phyloP scores from a whole-genome alignment of 2,329 filamentous ascomycete genomes.

The Penicillium sp. region DNA sequence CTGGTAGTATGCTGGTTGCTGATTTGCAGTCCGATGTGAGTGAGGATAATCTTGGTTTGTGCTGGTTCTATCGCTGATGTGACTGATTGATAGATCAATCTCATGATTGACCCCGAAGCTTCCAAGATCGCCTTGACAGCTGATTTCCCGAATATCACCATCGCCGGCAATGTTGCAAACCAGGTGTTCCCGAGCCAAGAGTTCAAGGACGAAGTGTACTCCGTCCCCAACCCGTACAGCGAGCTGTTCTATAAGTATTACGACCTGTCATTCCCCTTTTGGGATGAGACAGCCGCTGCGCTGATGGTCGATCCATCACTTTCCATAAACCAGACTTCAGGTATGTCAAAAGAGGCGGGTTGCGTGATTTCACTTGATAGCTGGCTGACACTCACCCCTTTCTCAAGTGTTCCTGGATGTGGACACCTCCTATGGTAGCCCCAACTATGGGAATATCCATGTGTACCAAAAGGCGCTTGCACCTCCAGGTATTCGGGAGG shows the following conservation, averaged over 20 bases:
- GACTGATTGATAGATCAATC: constrained; percentile 41
- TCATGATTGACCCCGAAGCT: constrained; percentile 52
- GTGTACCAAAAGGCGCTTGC: constrained; percentile 42
- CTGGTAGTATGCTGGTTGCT: constrained; percentile 25
- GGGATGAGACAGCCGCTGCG: constrained; percentile 48
- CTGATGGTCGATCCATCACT: constrained; percentile 37
- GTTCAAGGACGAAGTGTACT: constrained; percentile 39
- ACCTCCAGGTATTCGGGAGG: constrained; percentile 29
- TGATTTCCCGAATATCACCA: constrained; percentile 46
- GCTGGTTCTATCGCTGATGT: constrained; percentile 19
- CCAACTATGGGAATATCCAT: constrained; percentile 45
- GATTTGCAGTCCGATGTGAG: constrained; percentile 30
- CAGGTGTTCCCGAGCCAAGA: constrained; percentile 42
- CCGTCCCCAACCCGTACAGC: constrained; percentile 40
- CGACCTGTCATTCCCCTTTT: constrained; percentile 43
- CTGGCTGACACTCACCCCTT: constrained; percentile 1
- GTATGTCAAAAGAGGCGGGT: constrained; percentile 18
- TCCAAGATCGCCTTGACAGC: constrained; percentile 50
- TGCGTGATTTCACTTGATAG: neutral
- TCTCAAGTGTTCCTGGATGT: constrained; percentile 43
- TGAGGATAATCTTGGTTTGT: neutral
- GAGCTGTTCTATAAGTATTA: constrained; percentile 40
- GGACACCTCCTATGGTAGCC: constrained; percentile 41
- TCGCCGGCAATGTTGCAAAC: constrained; percentile 49
- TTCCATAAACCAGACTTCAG: constrained; percentile 37